phyloP scores from a whole-genome alignment of 176 grass and related monocot species.

The Typha latifolia region DNA sequence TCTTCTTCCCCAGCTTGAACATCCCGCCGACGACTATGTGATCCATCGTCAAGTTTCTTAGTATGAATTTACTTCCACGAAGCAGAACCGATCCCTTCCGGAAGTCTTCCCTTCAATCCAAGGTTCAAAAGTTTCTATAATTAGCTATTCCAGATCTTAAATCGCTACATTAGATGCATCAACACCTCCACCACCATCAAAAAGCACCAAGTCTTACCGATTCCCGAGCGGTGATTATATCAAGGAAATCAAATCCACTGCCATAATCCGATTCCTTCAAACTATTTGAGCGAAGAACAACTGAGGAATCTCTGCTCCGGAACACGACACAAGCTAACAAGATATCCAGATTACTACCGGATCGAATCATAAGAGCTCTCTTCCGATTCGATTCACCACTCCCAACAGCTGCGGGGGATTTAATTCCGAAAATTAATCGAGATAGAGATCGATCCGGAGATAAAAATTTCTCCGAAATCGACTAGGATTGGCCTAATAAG shows the following conservation, averaged over 20 bases:
- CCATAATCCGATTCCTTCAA: not conserved
- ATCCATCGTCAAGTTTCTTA: constrained; percentile 32
- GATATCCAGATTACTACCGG: not conserved
- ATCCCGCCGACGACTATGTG: constrained; percentile 61
- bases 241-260: not conserved
- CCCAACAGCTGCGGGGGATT: not conserved
- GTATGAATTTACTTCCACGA: not conserved
- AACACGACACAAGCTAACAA: not conserved
- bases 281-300: not conserved
- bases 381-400: not conserved
- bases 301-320: not conserved
- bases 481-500: not conserved
- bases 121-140: not conserved
- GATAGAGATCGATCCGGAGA: not conserved
- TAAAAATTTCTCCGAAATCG: not conserved
- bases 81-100: not conserved
- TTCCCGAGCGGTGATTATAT: not conserved
- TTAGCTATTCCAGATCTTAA: not conserved
- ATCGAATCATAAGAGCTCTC: not conserved
- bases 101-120: not conserved
- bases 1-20: constrained; percentile 79
- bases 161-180: not conserved
- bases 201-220: not conserved
- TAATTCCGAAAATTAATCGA: not conserved
- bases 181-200: not conserved